phyloP scores from a whole-genome alignment of 2,329 filamentous ascomycete species.

The Fusarium sp. region DNA sequence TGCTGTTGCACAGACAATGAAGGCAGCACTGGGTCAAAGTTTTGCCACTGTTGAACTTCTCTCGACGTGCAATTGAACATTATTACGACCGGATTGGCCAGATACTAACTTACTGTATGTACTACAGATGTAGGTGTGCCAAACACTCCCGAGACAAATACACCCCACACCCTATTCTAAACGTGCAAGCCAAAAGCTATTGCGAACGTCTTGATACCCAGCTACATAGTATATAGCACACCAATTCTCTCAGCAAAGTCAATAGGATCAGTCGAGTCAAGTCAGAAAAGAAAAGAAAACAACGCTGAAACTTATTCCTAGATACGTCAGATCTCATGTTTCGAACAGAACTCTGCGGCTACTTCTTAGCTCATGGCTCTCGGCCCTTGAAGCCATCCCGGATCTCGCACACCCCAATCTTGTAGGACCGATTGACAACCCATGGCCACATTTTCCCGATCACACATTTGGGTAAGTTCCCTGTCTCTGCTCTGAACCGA shows the following conservation, averaged over 20 bases:
- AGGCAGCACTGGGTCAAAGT: not conserved
- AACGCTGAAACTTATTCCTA: not conserved
- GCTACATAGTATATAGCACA: not conserved
- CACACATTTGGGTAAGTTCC: not conserved
- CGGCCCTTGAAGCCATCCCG: slow-evolving; percentile 8
- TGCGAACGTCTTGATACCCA: not conserved
- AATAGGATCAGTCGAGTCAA: not conserved
- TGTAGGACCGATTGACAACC: slow-evolving; percentile 28
- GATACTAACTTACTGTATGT: not conserved
- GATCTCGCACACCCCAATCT: slow-evolving; percentile 1
- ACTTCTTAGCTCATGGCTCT: not conserved
- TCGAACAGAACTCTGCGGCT: not conserved
- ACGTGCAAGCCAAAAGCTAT: slow-evolving; percentile 21
- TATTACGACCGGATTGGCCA: not conserved
- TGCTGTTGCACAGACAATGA: slow-evolving; percentile 3
- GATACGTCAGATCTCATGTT: slow-evolving; percentile 8
- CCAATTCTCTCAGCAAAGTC: not conserved
- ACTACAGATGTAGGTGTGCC: slow-evolving; percentile 1
- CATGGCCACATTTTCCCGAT: slow-evolving; percentile 4
- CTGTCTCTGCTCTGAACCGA: not conserved
- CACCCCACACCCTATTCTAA: slow-evolving; percentile 22
- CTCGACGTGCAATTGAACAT: not conserved
- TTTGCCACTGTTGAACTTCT: slow-evolving; percentile 1
- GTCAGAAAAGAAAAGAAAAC: not conserved
- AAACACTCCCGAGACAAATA: slow-evolving; percentile 5